Conservation (phyloP, 208 protist species). For the Naegleria fowleri region DNA sequence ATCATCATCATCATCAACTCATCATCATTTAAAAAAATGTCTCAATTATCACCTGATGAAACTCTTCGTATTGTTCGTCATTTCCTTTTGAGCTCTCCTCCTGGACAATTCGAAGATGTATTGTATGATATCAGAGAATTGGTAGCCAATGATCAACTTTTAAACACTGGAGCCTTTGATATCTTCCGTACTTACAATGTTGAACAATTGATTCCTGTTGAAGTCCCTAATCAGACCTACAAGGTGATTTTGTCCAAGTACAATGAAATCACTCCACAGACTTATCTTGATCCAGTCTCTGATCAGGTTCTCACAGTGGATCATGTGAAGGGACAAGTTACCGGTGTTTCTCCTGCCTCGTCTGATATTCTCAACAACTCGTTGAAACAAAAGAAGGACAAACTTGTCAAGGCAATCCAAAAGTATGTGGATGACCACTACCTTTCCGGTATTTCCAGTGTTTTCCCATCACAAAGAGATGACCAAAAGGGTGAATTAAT, state of each 20-base stretch:
- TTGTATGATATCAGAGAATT: slow-evolving; percentile 4
- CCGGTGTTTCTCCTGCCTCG: not conserved
- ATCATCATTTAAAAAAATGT: not conserved
- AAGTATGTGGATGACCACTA: slow-evolving; percentile 9
- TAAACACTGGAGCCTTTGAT: slow-evolving; percentile 21
- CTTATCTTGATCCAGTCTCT: not conserved
- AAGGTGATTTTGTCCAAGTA: slow-evolving; percentile 15
- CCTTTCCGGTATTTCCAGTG: not conserved
- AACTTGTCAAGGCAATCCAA: slow-evolving; percentile 2
- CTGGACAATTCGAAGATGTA: slow-evolving; percentile 24
- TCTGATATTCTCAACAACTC: too few species aligned
- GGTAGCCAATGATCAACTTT: not conserved
- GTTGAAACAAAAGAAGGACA: not conserved
- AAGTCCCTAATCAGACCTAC: not conserved
- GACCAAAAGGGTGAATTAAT: slow-evolving; percentile 17
- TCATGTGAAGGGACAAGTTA: slow-evolving; percentile 5
- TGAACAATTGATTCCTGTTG: slow-evolving; percentile 30
- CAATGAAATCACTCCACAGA: not conserved
- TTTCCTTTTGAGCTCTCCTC: slow-evolving; percentile 11
- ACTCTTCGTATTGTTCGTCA: slow-evolving; percentile 15
- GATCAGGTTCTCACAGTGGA: not conserved
- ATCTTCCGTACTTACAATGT: slow-evolving; percentile 27
- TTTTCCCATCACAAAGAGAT: not conserved
- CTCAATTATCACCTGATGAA: slow-evolving; percentile 6
- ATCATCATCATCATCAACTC: too few species aligned